phyloP scores from a whole-genome alignment of 2,329 filamentous ascomycete genomes.

The Aspergillus transmontanensis region DNA sequence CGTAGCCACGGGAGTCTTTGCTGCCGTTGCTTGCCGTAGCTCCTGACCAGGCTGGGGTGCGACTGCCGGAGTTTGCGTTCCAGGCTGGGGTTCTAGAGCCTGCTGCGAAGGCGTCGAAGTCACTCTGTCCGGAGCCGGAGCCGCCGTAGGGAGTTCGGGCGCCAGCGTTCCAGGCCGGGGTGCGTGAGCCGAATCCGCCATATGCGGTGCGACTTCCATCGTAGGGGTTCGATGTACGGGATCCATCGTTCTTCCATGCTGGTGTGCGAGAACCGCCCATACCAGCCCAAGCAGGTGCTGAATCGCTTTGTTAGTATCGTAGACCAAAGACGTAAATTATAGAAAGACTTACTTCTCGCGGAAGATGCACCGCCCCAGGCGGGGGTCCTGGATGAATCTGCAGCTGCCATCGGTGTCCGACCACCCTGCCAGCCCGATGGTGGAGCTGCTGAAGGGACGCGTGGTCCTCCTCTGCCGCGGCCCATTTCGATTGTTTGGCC shows the following conservation, averaged over 20 bases:
- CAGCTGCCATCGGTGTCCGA: slow-evolving; percentile 67
- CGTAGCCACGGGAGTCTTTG: slow-evolving; percentile 55
- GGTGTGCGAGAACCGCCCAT: slow-evolving; percentile 52
- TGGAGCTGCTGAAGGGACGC: slow-evolving; percentile 52
- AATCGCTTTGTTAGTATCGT: slow-evolving; percentile 23
- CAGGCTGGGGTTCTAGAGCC: slow-evolving; percentile 79
- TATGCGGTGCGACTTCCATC: slow-evolving; percentile 76
- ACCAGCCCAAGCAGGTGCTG: slow-evolving; percentile 47
- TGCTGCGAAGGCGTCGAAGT: slow-evolving; percentile 67
- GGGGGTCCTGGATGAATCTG: slow-evolving; percentile 69
- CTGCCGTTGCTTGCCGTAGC: slow-evolving; percentile 30
- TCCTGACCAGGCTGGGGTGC: slow-evolving; percentile 49
- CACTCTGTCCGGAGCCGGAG: slow-evolving; percentile 62
- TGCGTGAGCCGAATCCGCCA: slow-evolving; percentile 63
- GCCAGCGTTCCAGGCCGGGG: slow-evolving; percentile 77
- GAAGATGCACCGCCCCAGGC: slow-evolving; percentile 66
- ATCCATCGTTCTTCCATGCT: slow-evolving; percentile 61
- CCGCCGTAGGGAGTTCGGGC: slow-evolving; percentile 71
- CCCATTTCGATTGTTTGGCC: slow-evolving; percentile 77
- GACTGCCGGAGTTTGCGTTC: slow-evolving; percentile 50
- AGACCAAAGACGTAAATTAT: background rate
- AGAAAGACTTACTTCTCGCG: slow-evolving; percentile 60
- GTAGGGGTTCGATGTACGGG: slow-evolving; percentile 60
- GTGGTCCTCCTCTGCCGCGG: slow-evolving; percentile 45
- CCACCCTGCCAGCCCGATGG: slow-evolving; percentile 63